Conservation (phyloP, 1,139 yeast species). For the Sugiyamaella xylanicola region DNA sequence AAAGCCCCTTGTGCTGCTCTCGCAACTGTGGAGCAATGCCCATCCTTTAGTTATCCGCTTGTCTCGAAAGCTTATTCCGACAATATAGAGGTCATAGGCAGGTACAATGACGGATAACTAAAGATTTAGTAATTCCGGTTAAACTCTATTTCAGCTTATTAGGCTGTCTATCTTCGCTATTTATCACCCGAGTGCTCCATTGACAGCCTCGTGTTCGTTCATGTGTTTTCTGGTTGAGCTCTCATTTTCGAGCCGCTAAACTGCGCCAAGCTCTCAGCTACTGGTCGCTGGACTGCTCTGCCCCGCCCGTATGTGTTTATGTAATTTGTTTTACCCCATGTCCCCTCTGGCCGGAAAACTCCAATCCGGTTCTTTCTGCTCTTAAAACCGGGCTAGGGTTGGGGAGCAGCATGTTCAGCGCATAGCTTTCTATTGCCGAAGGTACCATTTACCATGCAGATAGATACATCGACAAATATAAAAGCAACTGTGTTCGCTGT, state of each 20-base stretch:
- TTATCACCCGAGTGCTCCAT: background rate
- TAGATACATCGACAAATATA: background rate
- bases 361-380: background rate
- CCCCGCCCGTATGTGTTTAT: background rate
- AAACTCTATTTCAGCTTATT: background rate
- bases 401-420: background rate
- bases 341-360: background rate
- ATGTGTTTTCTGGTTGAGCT: too few species aligned
- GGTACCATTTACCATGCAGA: background rate
- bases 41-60: too few species aligned
- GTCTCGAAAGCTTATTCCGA: background rate
- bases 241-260: too few species aligned
- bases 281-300: background rate
- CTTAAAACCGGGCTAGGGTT: background rate
- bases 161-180: background rate
- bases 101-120: too few species aligned
- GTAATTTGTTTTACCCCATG: background rate
- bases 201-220: background rate
- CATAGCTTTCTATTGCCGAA: background rate
- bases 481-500: constrained; percentile 1
- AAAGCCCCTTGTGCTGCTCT: too few species aligned
- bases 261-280: too few species aligned
- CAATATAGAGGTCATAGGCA: too few species aligned
- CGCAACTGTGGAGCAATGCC: too few species aligned
- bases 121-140: background rate